Evolutionary conservation across 805 yeast species (phyloP), one percentile per base, ranked within the genome.

Genomic region (Metschnikowia dekortorum): DNA sequence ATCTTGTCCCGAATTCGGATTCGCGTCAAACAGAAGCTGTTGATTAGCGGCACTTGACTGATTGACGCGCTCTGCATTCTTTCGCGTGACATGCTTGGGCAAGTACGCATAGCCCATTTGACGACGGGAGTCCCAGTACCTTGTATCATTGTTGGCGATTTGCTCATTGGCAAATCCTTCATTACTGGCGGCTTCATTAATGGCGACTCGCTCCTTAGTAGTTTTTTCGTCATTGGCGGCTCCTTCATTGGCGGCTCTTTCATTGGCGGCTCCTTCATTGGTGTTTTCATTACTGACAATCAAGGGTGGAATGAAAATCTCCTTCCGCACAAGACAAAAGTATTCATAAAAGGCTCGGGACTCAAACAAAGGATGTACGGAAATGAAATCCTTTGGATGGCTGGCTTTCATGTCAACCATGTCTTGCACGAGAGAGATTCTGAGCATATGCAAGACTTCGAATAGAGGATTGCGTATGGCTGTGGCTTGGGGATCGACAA

Each of bases 391-490:
- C 5, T 53, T 44, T 4, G 69, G 70, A 47, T 59, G 64, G 26
- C 48, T 45, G 16, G 43, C 45, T 39, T 56, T 55, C 2, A 67
- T 40, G 6, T 61, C 50, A 8, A 63, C 65, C 70, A 67, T 66
- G 44, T 67, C 71, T 55, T 67, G 71, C 36, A 63, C 55, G 37
- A 67, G 53, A 34, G 57, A 49, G 16, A 57, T 49, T 36, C 70
- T 50, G 22, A 67, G 55, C 51, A 57, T 49, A 4, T 30, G 38
- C 18, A 49, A 34, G 5, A 49, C 47, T 29, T 46, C 28, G 33
- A 59, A 51, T 33, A 66, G 54, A 6, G 51, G 50, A 18, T 54
- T 57, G 26, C 56, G 44, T 43, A 53, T 47, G 13, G 56, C 44
- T 28, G 51, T 47, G 8, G 43, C 50, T 11, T 36, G 49, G 8